These are phyloP conservation scores for Erucastrum elatum DNA, from an alignment of 345 rosid genomes.

Conservation along the genomic window DNA sequence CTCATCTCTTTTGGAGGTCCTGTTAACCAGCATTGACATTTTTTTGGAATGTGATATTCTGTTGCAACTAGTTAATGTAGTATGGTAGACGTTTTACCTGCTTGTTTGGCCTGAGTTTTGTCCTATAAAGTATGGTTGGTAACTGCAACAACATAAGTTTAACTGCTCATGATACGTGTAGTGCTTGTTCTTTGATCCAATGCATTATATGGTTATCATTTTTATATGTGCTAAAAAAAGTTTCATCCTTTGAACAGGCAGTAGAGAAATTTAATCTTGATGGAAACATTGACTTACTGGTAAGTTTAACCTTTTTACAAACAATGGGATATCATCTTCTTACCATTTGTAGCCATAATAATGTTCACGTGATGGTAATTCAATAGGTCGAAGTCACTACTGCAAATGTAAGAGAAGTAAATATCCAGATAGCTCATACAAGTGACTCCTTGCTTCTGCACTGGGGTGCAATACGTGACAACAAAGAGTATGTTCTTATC, in stretches of 20 bases:
- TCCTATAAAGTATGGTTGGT: too few relatives aligned
- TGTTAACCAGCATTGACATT: not conserved
- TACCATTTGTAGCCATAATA: conserved; percentile 11
- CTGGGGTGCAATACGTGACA: conserved; percentile 82
- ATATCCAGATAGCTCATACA: conserved; percentile 56
- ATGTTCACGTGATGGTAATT: conserved; percentile 23
- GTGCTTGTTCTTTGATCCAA: too few relatives aligned
- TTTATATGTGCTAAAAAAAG: conserved; percentile 28
- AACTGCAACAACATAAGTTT: too few relatives aligned
- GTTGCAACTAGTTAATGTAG: not conserved
- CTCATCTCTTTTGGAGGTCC: not conserved
- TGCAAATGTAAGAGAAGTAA: conserved; percentile 47
- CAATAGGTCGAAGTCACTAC: conserved; percentile 67
- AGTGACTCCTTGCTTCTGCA: conserved; percentile 79
- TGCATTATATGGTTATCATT: not conserved
- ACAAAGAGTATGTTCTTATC: conserved; percentile 57
- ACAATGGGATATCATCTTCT: conserved; percentile 10
- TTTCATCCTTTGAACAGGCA: conserved; percentile 52
- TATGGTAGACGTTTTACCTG: not conserved
- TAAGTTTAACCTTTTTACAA: conserved; percentile 25
- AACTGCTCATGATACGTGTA: too few relatives aligned
- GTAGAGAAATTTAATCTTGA: conserved; percentile 74
- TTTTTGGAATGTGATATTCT: not conserved
- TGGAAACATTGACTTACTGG: conserved; percentile 84
- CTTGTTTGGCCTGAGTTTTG: too few relatives aligned